Evolutionary conservation across 768 basidiomycete species (phyloP), one percentile per base, ranked within the genome.

Genomic region (Amanita fuliginea): DNA sequence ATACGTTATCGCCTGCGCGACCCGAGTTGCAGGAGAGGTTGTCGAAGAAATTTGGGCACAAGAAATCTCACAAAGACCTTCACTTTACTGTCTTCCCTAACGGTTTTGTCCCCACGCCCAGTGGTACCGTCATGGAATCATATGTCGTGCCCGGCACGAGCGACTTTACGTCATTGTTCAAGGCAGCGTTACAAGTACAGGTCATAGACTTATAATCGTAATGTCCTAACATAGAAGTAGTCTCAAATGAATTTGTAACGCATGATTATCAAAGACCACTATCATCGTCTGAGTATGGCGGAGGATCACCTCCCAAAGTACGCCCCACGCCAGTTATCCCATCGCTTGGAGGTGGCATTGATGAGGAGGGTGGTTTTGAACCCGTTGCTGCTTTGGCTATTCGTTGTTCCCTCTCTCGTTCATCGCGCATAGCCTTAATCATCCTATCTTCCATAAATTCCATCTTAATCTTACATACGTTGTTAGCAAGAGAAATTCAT

Each of bases 371-470:
- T 24, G 52, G 42, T 11, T 37, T 56, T 57, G 37, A 30, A 57
- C 60, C 6, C 3, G 57, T 62, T 34, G 62, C 62, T 32, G 62
- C 67, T 42, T 70, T 67, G 37, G 72, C 73, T 48, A 58, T 67
- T 39, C 78, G 66, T 44, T 61, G 65, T 52, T 77, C 67, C 59
- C 65, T 74, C 54, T 90, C 86, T 54, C 77, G 69, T 56, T 82
- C 68, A 51, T 87, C 79, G 6, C 62, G 64, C 51, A 74, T 46
- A 56, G 65, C 61, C 57, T 80, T 82, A 1, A 67, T 64, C 58
- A 71, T 81, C 45, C 89, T 75, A 59, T 92, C 89, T 42, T 92
- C 89, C 57, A 88, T 71, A 60, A 78, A 90, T 1, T 82, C 82
- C 44, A 88, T 63, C 60, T 80, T 86, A n/a, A 85, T 80, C 88